Base-by-base conservation (phyloP, 768 basidiomycete species). In the Bullera alba region DNA sequence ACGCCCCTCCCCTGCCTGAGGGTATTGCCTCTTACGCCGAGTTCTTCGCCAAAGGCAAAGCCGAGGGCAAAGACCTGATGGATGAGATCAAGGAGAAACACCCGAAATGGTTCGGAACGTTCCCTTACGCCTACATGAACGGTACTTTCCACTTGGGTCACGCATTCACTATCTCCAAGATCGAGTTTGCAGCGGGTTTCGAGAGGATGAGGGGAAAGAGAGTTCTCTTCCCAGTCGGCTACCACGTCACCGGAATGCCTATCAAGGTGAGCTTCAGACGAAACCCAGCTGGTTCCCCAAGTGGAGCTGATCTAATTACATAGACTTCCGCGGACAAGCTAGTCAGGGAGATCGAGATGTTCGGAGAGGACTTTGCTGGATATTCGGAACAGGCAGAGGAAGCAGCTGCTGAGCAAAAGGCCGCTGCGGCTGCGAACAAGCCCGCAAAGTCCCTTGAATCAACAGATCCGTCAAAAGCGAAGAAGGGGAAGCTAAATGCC, bases 281-380 rank as follows among this genome's bases (percentile, higher is more conserved):
- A n/a, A n/a, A n/a, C n/a, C n/a, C n/a, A n/a, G n/a, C n/a, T n/a
- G n/a, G n/a, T n/a, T n/a, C n/a, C n/a, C n/a, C n/a, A n/a, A n/a
- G n/a, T n/a, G n/a, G n/a, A n/a, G n/a, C n/a, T n/a, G n/a, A n/a
- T n/a, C n/a, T n/a, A n/a, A n/a, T n/a, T n/a, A n/a, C n/a, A n/a
- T n/a, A 96, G 93, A 85, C 95, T 6, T 84, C 92, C n/a, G 78
- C 93, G 7, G 95, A 99, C 78, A 99, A 96, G 73, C 85, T 99
- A 50, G 84, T 92, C 51, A 84, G 95, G 46, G 95, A 99, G 75
- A 91, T 97, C 73, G 90, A 91, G 63, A 75, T 96, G 74, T 99
- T 99, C 61, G 95, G 95, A 15, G 77, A 79, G 39, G 81, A 97
- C 69, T 95, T 99, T 54, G 85, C 87, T 55, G 75, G 78, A 21